phyloP scores from a whole-genome alignment of 768 basidiomycete species.

The Boletales sp. region DNA sequence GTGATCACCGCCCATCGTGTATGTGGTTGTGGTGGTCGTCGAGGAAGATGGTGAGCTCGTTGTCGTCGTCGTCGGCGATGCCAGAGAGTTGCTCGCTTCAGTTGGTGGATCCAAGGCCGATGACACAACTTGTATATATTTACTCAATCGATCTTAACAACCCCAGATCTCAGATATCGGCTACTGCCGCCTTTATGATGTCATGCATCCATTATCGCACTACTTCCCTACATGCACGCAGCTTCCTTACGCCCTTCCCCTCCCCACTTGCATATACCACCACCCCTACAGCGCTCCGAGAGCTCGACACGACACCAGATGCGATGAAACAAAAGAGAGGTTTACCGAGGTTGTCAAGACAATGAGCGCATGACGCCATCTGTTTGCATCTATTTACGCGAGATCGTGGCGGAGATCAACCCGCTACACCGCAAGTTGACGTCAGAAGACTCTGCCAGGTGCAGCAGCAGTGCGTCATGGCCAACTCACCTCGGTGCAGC shows the following conservation, averaged over 20 bases:
- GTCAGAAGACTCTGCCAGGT: slow-evolving; percentile 15
- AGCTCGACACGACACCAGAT: not conserved
- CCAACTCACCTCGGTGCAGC: slow-evolving; percentile 74
- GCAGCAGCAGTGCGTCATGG: slow-evolving; percentile 20
- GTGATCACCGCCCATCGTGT: slow-evolving; percentile 73
- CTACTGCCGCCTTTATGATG: slow-evolving; percentile 25
- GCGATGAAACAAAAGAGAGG: not conserved
- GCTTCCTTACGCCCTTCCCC: not conserved
- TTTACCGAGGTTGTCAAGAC: slow-evolving; percentile 29
- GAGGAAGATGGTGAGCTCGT: not conserved
- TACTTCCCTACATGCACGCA: not conserved
- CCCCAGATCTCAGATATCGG: slow-evolving; percentile 36
- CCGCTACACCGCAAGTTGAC: slow-evolving; percentile 40
- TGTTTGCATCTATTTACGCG: slow-evolving; percentile 37
- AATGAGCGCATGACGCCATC: slow-evolving; percentile 29
- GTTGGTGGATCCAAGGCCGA: slow-evolving; percentile 27
- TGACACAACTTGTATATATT: slow-evolving; percentile 39
- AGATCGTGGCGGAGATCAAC: slow-evolving; percentile 59
- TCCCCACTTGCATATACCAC: not conserved
- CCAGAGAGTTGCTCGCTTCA: slow-evolving; percentile 19
- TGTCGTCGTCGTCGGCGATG: slow-evolving; percentile 12
- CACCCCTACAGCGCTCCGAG: too few species aligned
- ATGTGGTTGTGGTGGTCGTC: not conserved
- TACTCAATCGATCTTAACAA: slow-evolving; percentile 24
- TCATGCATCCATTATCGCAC: slow-evolving; percentile 20